Conservation (phyloP, 2,329 filamentous ascomycete species). For the Neonectria sp. region DNA sequence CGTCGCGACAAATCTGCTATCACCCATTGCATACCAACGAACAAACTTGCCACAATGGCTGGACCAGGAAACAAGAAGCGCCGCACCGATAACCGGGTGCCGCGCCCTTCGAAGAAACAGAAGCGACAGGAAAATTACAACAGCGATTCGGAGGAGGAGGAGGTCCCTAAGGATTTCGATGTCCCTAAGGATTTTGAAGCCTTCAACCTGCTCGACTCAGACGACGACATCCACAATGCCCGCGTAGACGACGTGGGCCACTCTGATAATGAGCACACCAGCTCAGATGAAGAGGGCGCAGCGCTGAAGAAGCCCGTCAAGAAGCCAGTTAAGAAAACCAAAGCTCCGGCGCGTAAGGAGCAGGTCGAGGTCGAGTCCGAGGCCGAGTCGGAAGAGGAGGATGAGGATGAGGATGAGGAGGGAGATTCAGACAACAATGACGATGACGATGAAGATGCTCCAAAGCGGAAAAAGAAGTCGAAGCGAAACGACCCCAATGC, state of each 20-base stretch:
- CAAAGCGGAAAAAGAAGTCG: slow-evolving; percentile 65
- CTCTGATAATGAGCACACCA: slow-evolving; percentile 55
- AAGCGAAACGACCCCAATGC: slow-evolving; percentile 94
- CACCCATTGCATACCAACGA: slow-evolving; percentile 31
- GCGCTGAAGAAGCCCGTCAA: slow-evolving; percentile 49
- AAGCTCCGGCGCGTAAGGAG: slow-evolving; percentile 45
- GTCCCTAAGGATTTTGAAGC: slow-evolving; percentile 63
- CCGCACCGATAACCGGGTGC: slow-evolving; percentile 47
- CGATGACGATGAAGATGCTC: slow-evolving; percentile 56
- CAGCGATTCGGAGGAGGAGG: slow-evolving; percentile 66
- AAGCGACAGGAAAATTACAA: slow-evolving; percentile 65
- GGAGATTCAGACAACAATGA: slow-evolving; percentile 56
- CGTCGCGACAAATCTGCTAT: slow-evolving; percentile 29
- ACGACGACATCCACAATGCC: slow-evolving; percentile 70
- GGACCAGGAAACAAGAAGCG: slow-evolving; percentile 54
- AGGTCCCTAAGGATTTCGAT: slow-evolving; percentile 60
- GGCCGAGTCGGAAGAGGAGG: slow-evolving; percentile 42
- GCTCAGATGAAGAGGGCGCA: slow-evolving; percentile 55
- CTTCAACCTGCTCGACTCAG: slow-evolving; percentile 70
- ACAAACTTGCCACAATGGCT: slow-evolving; percentile 50
- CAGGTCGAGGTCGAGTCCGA: slow-evolving; percentile 37
- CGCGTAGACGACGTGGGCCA: slow-evolving; percentile 64
- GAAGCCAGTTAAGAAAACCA: slow-evolving; percentile 51
- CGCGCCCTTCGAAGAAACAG: slow-evolving; percentile 67
- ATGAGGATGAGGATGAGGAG: slow-evolving; percentile 44